Conservation (phyloP, 495 filamentous ascomycete genomes). For the Chaetomium fimeti region DNA sequence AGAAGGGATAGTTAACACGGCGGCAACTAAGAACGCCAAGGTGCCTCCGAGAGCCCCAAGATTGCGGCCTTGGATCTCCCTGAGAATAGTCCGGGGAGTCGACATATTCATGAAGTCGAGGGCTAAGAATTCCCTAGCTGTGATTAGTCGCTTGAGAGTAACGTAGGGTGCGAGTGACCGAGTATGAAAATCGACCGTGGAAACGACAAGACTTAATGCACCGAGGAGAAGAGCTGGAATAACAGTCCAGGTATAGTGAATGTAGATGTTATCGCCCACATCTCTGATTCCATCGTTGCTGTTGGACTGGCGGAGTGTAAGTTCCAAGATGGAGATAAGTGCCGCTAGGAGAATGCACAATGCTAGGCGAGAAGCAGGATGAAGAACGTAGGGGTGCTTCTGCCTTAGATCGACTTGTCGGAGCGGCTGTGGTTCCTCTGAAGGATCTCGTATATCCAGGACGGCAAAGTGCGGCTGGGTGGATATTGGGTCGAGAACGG, state of each 20-base stretch:
- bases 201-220: neutral
- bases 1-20: constrained; percentile 25
- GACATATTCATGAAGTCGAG: constrained; percentile 23
- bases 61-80: constrained; percentile 8
- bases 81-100: constrained; percentile 10
- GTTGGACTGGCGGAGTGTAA: constrained; percentile 18
- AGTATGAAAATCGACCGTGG: constrained; percentile 17
- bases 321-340: constrained; percentile 14
- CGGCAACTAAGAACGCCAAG: constrained; percentile 13
- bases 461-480: neutral
- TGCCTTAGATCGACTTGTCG: neutral
- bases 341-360: constrained; percentile 1
- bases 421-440: neutral
- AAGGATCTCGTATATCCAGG: neutral
- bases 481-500: neutral
- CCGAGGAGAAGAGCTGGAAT: constrained; percentile 21
- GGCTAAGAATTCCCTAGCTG: neutral
- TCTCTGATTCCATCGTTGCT: constrained; percentile 18
- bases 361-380: neutral
- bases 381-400: neutral
- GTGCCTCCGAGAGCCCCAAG: constrained; percentile 18
- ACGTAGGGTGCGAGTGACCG: constrained; percentile 16
- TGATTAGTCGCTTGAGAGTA: neutral
- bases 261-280: constrained; percentile 12
- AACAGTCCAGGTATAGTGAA: constrained; percentile 26